Base-by-base conservation (phyloP, 768 basidiomycete species). In the Psilocybe azurescens region DNA sequence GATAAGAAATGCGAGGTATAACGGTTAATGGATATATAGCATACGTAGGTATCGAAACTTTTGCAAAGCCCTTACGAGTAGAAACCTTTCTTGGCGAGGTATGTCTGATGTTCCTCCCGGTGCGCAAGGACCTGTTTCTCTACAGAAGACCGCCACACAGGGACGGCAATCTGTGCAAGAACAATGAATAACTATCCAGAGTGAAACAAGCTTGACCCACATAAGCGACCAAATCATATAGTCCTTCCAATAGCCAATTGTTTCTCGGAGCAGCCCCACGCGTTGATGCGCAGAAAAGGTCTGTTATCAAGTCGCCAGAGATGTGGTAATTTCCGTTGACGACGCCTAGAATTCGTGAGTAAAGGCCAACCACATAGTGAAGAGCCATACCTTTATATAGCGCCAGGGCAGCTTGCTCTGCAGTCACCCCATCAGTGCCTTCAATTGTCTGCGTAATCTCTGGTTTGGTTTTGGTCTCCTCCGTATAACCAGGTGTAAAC, bases 391-490 rank as follows among this genome's bases (percentile, higher is more conserved):
- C 33, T 36, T 36, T 36, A 36, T 36, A 36, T 36, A 36, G 33
- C 11, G 33, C 33, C 29, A 72, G 66, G 0, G 93, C 93, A 33
- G 88, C 88, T 44, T 80, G 76, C 33, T 91, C 91, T 0, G 92
- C 78, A 3, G 85, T 84, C 59, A 86, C 61, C 0, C 88, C 81
- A 69, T 95, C 94, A 0, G 81, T 76, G 41, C 69, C 66, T 85
- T 89, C 95, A 47, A 97, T 89, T 65, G 89, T 87, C 54, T 82
- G 81, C 9, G 87, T 87, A 61, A 97, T 82, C 30, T 79, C 80
- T 0, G 94, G 95, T 68, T 97, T 97, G 7, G 80, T 83, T 68
- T 81, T 83, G 72, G 91, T 88, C 72, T 96, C 95, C 59, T 85
- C 81, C 16, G 89, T 87, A 63, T 80, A 91, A 0, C 94, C 93